Conservation (phyloP, 2,329 filamentous ascomycete genomes). For the Pezicula carpinea region DNA sequence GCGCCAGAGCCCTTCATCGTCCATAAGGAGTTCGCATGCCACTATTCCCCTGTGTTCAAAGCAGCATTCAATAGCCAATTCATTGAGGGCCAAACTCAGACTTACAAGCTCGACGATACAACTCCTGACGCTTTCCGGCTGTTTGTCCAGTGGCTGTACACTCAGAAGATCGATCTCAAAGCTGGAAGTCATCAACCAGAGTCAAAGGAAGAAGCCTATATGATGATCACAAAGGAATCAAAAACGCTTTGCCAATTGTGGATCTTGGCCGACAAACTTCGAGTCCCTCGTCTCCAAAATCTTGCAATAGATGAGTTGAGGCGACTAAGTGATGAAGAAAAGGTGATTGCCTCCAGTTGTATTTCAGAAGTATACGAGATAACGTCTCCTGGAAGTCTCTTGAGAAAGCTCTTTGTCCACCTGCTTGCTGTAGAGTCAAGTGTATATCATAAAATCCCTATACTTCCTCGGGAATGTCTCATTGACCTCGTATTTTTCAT, state of each 20-base stretch:
- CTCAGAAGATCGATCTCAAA: constrained; percentile 5
- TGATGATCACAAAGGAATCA: not conserved
- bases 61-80: constrained; percentile 8
- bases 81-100: constrained; percentile 5
- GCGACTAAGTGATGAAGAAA: not conserved
- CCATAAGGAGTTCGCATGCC: constrained; percentile 4
- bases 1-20: not conserved
- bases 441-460: no score
- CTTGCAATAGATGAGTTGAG: constrained; percentile 2
- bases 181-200: not conserved
- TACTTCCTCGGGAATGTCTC: no score
- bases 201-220: not conserved
- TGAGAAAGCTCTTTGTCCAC: not conserved
- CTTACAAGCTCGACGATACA: constrained; percentile 1
- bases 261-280: constrained; percentile 8
- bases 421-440: not conserved
- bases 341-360: constrained; percentile 43
- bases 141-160: not conserved
- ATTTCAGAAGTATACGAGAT: constrained; percentile 49
- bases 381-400: not conserved
- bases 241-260: constrained; percentile 2
- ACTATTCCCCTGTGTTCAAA: constrained; percentile 3
- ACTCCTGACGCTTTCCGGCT: constrained; percentile 1
- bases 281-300: constrained; percentile 9
- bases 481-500: no score